Evolutionary conservation across 2,329 filamentous ascomycete species (phyloP).

Genomic region (Microdochium paspali): DNA sequence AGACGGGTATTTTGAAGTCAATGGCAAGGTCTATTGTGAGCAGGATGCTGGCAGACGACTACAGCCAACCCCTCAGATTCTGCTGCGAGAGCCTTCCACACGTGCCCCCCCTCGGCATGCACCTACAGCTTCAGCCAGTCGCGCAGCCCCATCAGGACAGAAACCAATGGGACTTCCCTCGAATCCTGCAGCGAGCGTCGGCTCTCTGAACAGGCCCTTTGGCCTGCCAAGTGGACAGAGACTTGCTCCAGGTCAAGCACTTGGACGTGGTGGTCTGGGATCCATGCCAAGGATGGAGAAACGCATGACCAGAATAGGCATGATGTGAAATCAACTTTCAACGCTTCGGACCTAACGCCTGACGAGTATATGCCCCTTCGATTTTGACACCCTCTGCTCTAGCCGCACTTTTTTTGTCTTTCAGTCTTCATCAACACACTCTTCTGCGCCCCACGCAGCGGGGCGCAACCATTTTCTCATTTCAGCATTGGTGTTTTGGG

Average conservation of each 20-base stretch:
- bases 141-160: slow-evolving; percentile 9
- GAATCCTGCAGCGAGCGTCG: slow-evolving; percentile 9
- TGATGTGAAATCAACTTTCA: slow-evolving; percentile 26
- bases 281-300: slow-evolving; percentile 47
- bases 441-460: no score
- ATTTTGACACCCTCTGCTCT: no score
- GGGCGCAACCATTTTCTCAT: no score
- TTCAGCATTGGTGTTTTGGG: no score
- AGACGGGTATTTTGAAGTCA: slow-evolving; percentile 87
- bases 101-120: slow-evolving; percentile 3
- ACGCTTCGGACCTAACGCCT: not conserved
- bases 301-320: slow-evolving; percentile 50
- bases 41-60: slow-evolving; percentile 62
- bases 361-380: not conserved
- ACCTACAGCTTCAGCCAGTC: slow-evolving; percentile 2
- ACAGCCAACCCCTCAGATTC: slow-evolving; percentile 24
- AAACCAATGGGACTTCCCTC: slow-evolving; percentile 14
- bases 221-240: slow-evolving; percentile 22
- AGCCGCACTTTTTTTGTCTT: no score
- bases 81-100: not conserved
- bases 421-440: no score
- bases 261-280: slow-evolving; percentile 19
- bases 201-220: slow-evolving; percentile 19
- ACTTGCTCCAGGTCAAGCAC: slow-evolving; percentile 24
- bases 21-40: slow-evolving; percentile 74